A percentile compares a stretch with the other conserved stretches of the same genome.
Conservation (phyloP, 208 protist species). For the Angomonas ambiguus region DNA sequence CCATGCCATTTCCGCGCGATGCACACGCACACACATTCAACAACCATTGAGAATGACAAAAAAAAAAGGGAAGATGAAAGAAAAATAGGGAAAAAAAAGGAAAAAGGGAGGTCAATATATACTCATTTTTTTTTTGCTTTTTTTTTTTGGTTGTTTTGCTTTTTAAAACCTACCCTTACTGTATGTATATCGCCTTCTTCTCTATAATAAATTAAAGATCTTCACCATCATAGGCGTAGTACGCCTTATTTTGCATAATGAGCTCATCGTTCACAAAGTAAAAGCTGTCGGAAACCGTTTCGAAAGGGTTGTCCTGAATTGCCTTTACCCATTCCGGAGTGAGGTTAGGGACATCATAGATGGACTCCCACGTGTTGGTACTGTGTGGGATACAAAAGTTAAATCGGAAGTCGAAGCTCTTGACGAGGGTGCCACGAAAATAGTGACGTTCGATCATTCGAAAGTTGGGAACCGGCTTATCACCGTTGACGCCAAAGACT, state of each 20-base stretch:
- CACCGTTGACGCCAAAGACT: slow-evolving; percentile 86
- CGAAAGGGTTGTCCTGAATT: slow-evolving; percentile 87
- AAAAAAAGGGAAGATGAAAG: too few species aligned
- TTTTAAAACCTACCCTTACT: too few species aligned
- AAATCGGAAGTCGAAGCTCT: slow-evolving; percentile 95
- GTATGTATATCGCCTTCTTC: slow-evolving; percentile 14
- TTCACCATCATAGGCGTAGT: slow-evolving; percentile 69
- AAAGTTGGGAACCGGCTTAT: slow-evolving; percentile 87
- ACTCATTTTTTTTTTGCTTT: neutral
- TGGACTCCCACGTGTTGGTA: slow-evolving; percentile 94
- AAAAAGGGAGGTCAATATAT: neutral
- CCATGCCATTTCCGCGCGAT: too few species aligned
- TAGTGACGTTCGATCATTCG: slow-evolving; percentile 97
- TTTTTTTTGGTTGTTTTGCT: neutral
- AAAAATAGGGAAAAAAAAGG: neutral
- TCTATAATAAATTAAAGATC: slow-evolving; percentile 20
- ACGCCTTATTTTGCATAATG: slow-evolving; percentile 96
- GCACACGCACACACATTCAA: too few species aligned
- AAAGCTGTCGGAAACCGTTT: slow-evolving; percentile 94
- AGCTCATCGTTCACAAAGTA: slow-evolving; percentile 94
- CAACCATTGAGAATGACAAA: too few species aligned
- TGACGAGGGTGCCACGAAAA: slow-evolving; percentile 92
- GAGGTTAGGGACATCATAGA: slow-evolving; percentile 93
- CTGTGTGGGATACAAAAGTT: slow-evolving; percentile 96
- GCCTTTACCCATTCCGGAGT: slow-evolving; percentile 74